Evolutionary conservation across 2,329 filamentous ascomycete genomes (phyloP), one percentile per base, ranked within the genome.

Genomic region (Pestalotiopsis sp.): DNA sequence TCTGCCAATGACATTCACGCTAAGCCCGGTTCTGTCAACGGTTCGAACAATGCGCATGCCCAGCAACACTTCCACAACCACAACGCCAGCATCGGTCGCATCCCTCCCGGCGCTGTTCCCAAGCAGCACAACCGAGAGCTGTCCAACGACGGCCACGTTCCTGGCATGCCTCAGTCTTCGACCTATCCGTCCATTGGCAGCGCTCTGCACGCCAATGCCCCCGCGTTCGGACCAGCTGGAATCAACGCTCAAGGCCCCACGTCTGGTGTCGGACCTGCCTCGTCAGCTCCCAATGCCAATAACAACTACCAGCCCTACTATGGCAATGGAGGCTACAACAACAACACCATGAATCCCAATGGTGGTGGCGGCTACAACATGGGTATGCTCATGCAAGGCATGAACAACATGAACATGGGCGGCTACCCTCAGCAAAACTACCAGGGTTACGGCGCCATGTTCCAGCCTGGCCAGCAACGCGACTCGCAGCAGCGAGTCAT

Each of bases 1-100:
- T 98, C 96, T 11, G 90, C 93, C 67, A 96, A 92, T 79, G 95
- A 98, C 76, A 86, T 98, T 23, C 93, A 94, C 4, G 97, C 94
- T 7, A 91, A 86, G 73, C 84, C 87, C 67, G 86, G 87, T 67
- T 85, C 82, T 62, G 76, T 80, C 67, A 76, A 82, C 67, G 79
- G 79, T 9, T 70, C 78, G 75, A 87, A 84, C 69, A 89, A 89
- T 78, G 87, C 86, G 70, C 87, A 90, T 74, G 87, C 87, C 2
- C 86, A 89, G 79, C 86, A 89, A 80, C 87, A 89, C 73, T 86
- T 90, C 66, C 92, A 93, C 77, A 90, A 95, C 73, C 93, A 95
- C 82, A 95, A 94, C 78, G 91, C 91, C 49, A 96, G 90, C 78
- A 87, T 96, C 70, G 93, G 94, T 66, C 92, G 93, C 67, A 93